Base-by-base conservation (phyloP, 805 yeast species). In the Huiozyma sinensis region DNA sequence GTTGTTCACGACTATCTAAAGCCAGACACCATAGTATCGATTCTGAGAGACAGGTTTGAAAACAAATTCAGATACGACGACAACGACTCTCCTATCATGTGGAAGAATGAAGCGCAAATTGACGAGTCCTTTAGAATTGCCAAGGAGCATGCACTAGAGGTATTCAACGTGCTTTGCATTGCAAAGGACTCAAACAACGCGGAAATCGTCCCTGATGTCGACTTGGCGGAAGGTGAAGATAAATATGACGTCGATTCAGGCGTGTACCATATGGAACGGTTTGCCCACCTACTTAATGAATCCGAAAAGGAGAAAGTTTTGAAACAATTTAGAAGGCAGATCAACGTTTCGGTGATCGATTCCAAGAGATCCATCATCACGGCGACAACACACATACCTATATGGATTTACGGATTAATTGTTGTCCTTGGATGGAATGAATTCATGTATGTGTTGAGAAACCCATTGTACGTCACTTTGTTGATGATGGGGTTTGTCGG, bases 341-440 rank as follows among this genome's bases (percentile, higher is more conserved):
- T 85, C 17, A 95, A 88, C 59, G 77, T 89, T 7, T 72, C 81
- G 38, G 89, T 78, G 48, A 69, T 90, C 40, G 97, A 89, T 56
- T 88, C 97, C 13, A 89, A 85, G 62, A 76, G 97, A 51, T 83
- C 95, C 3, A 79, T 85, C 43, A 73, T 88, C 39, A 82, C 80
- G 49, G 80, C 82, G 40, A 75, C 79, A 9, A 77, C 95, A 0
- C 79, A 81, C 46, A 82, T 92, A 45, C 98, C 98, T 4, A 69
- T 79, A 50, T 92, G 82, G 69, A 77, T 92, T 45, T 88, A 86
- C 65, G 65, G 77, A 8, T 57, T 90, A 10, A 66, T 92, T 27
- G 61, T 83, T 2, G 78, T 84, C 3, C 68, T 92, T 24, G 98
- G 98, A 7, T 92, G 96, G 96, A 89, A 89, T 62, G 97, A 92